Evolutionary conservation across 768 basidiomycete species (phyloP).

Genomic region (Lactarius evosmus): DNA sequence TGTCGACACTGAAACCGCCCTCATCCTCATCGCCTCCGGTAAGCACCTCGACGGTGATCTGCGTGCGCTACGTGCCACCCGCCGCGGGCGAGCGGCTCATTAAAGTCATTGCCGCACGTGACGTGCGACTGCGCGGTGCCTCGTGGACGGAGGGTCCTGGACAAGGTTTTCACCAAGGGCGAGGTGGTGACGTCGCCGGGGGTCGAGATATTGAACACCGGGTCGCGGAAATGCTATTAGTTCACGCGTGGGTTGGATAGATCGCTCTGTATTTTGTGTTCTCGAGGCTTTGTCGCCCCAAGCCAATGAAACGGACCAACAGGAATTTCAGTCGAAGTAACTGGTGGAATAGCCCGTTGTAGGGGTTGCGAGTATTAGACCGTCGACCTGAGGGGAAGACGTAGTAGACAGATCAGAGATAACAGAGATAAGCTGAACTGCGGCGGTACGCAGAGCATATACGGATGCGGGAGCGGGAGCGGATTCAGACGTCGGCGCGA

Average conservation of each 20-base stretch:
- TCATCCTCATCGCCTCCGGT: constrained; percentile 36
- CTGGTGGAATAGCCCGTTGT: too few species aligned
- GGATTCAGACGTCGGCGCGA: too few species aligned
- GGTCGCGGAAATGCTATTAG: constrained; percentile 56
- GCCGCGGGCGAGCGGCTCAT: constrained; percentile 69
- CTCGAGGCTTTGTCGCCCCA: background rate
- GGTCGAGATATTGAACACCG: constrained; percentile 75
- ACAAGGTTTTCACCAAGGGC: constrained; percentile 70
- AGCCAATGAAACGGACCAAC: background rate
- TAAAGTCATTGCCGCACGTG: constrained; percentile 96
- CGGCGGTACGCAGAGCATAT: too few species aligned
- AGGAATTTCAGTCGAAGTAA: background rate
- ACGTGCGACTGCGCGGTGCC: constrained; percentile 82
- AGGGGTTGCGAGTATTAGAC: too few species aligned
- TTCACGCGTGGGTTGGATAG: too few species aligned
- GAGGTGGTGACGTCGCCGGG: constrained; percentile 63
- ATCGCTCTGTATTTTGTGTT: background rate
- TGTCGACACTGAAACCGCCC: constrained; percentile 40
- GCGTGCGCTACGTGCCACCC: constrained; percentile 84
- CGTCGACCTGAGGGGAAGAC: too few species aligned
- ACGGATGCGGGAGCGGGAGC: too few species aligned
- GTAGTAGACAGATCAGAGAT: too few species aligned
- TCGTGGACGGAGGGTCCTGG: constrained; percentile 49
- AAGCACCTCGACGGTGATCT: constrained; percentile 61
- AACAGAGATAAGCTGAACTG: too few species aligned